Evolutionary conservation across 225 moss, liverwort and hornwort genomes (phyloP), one percentile per base, ranked within the genome.

Genomic region (Asterella californica): DNA sequence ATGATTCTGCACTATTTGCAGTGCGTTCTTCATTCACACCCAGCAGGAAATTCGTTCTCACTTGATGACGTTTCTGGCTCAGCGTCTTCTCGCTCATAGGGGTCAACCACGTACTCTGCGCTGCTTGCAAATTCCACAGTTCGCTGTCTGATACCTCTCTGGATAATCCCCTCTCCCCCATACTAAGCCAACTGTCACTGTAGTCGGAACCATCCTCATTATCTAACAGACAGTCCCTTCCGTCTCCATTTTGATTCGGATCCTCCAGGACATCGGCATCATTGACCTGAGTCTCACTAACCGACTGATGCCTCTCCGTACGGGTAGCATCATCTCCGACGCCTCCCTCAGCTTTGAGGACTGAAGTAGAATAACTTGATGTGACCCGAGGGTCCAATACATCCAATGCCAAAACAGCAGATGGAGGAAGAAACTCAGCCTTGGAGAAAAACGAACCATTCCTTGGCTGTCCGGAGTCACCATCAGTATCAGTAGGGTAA

Each of bases 301-400:
- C 27, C 59, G n/a, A 61, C 30, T 70, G n/a, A 8, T 15, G 10
- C 30, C 52, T 22, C 25, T 73, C 45, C 0, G 0, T 36, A 27
- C 29, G 15, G 14, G 61, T 33, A 6, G 45, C 70, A 66, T 29
- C 46, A 75, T 64, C 63, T 57, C 42, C 72, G 33, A 47, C 72
- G 27, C 15, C 30, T 60, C 37, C 50, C n/a, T 37, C 73, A 33
- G 30, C 48, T 25, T 38, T 30, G 18, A 12, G 37, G 45, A 18
- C 36, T 42, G 74, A 74, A 68, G 59, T 74, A n/a, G 60, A 78
- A 10, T 64, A 79, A 34, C 48, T 76, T 74, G 92, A 80, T 72
- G 72, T 79, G 74, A 82, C 83, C 77, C 99, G 88, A 79, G 99
- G 99, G 79, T 99, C 95, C 81, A 84, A 85, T 24, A 99, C 99